Evolutionary conservation across 805 yeast species (phyloP), one percentile per base, ranked within the genome.

Genomic region (Pichia insulana): DNA sequence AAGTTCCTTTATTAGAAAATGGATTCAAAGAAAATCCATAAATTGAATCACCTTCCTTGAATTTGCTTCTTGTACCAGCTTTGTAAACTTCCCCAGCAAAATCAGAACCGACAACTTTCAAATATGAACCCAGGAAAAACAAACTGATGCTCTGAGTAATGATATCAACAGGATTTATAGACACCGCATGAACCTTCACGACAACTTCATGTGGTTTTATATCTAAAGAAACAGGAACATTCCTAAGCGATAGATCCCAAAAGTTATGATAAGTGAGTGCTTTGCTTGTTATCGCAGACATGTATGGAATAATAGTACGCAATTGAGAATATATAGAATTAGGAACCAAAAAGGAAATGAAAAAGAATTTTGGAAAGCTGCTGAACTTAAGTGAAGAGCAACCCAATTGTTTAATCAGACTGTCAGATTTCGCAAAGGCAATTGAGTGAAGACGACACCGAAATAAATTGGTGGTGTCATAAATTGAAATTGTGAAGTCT

Each of bases 1-100:
- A 50, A 2, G 80, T 46, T 25, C 79, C 81, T 9, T 33, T 34
- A 2, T 7, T 20, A 19, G 36, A 13, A 7, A 43, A 27, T 15
- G 50, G 47, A n/a, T 36, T 7, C 1, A 38, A 11, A 15, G 30
- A 10, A 10, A 27, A 12, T 17, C 57, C 56, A 22, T 30, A 47
- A 7, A 54, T 41, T n/a, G 37, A 27, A 37, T 53, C 58, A 9
- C 56, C 57, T n/a, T 36, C 44, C 18, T 43, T 28, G 22, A 31
- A 49, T n/a, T 17, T 45, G 4, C 44, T 34, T 11, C 43, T 20
- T 2, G 48, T 19, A 13, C 58, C 57, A 20, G 51, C 47, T 33
- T 49, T 43, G 8, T 48, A 34, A 5, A 55, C 42, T 3, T 20
- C 34, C 19, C 57, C 58, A 2, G 54, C n/a, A 36, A 44, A 53